A percentile compares a stretch with the other conserved stretches of the same genome.
These are phyloP conservation scores for Calonectria honghensis DNA, from an alignment of 2,329 filamentous ascomycete genomes.

Conservation along the genomic window DNA sequence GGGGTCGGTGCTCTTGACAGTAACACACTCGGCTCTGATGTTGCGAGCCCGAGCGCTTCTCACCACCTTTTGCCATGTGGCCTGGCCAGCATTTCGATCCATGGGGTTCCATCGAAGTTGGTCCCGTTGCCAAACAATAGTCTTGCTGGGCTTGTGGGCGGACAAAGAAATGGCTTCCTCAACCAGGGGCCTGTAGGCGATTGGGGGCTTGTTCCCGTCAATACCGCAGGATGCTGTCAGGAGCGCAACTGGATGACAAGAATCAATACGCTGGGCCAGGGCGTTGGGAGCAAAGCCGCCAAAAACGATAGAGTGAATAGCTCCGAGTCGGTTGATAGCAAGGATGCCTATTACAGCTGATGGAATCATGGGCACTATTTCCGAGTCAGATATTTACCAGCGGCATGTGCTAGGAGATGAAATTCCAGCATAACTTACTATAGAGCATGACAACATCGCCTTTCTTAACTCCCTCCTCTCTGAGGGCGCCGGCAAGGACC, in stretches of 20 bases:
- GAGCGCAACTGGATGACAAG: slow-evolving; percentile 83
- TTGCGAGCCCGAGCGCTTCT: slow-evolving; percentile 81
- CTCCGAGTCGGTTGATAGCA: slow-evolving; percentile 86
- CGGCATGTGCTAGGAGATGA: not conserved
- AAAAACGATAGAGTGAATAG: slow-evolving; percentile 94
- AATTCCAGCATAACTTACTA: slow-evolving; percentile 72
- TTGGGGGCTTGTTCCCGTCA: slow-evolving; percentile 87
- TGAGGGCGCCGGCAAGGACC: slow-evolving; percentile 85
- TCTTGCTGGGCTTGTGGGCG: slow-evolving; percentile 81
- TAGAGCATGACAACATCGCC: slow-evolving; percentile 94
- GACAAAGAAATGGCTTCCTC: slow-evolving; percentile 82
- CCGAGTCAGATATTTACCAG: slow-evolving; percentile 17
- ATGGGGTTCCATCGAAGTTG: slow-evolving; percentile 83
- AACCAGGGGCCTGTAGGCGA: slow-evolving; percentile 86
- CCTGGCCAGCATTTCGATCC: slow-evolving; percentile 79
- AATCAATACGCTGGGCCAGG: slow-evolving; percentile 91
- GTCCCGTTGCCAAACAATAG: slow-evolving; percentile 90
- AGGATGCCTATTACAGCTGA: slow-evolving; percentile 91
- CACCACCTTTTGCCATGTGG: slow-evolving; percentile 86
- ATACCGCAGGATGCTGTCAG: slow-evolving; percentile 95
- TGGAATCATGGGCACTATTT: slow-evolving; percentile 93
- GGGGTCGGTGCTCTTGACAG: slow-evolving; percentile 84
- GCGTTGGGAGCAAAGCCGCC: slow-evolving; percentile 90
- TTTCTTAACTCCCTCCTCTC: slow-evolving; percentile 86
- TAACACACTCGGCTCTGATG: slow-evolving; percentile 83